Conservation (phyloP, 768 basidiomycete genomes). For the Lactarius indigo region DNA sequence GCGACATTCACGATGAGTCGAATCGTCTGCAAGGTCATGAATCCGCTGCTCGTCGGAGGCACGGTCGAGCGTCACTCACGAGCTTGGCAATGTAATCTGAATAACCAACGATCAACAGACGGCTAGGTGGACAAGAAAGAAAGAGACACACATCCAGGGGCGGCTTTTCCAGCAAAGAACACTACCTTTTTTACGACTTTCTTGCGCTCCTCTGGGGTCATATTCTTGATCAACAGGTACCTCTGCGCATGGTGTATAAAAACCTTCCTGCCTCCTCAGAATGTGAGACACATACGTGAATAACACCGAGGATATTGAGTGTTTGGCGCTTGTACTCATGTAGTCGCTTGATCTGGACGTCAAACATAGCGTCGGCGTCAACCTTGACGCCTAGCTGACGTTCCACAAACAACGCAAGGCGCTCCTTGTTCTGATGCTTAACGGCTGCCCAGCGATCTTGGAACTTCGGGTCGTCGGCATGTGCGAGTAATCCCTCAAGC, state of each 20-base stretch:
- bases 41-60: not conserved
- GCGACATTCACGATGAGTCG: conserved; percentile 92
- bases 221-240: conserved; percentile 75
- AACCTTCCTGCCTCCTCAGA: not conserved
- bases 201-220: conserved; percentile 75
- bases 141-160: conserved; percentile 71
- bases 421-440: conserved; percentile 89
- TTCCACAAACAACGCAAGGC: conserved; percentile 75
- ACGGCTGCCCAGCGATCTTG: conserved; percentile 76
- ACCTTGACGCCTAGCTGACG: conserved; percentile 64
- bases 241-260: conserved; percentile 43
- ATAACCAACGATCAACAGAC: conserved; percentile 18
- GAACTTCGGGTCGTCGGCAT: conserved; percentile 71
- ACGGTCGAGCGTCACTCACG: conserved; percentile 35
- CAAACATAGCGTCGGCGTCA: conserved; percentile 78
- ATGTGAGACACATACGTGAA: conserved; percentile 56
- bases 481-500: conserved; percentile 72
- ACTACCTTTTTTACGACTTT: conserved; percentile 82
- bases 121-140: not conserved
- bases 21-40: conserved; percentile 56
- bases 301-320: conserved; percentile 87
- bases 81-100: conserved; percentile 90
- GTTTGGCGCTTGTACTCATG: conserved; percentile 97
- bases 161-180: conserved; percentile 98
- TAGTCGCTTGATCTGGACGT: conserved; percentile 91